Conservation (phyloP, 768 basidiomycete species). For the Podaxis rugospora region DNA sequence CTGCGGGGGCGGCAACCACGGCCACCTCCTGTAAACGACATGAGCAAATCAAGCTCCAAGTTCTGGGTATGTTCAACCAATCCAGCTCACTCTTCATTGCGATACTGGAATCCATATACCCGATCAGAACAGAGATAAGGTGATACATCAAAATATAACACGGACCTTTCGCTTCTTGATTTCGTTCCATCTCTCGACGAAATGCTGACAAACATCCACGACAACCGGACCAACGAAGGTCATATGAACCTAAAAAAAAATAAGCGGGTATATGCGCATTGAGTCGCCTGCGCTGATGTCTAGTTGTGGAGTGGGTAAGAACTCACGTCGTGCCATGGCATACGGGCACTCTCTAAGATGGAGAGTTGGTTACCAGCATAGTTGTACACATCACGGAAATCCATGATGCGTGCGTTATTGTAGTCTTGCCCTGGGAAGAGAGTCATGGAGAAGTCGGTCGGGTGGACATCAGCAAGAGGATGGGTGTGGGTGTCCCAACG, state of each 20-base stretch:
- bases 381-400: slow-evolving; percentile 80
- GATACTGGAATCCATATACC: slow-evolving; percentile 26
- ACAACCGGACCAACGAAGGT: slow-evolving; percentile 78
- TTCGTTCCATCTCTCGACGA: slow-evolving; percentile 89
- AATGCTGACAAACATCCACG: slow-evolving; percentile 91
- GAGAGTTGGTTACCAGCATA: slow-evolving; percentile 70
- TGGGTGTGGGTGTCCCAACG: slow-evolving; percentile 94
- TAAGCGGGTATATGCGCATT: not conserved
- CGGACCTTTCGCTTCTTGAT: slow-evolving; percentile 75
- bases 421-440: slow-evolving; percentile 94
- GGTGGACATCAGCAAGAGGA: slow-evolving; percentile 90
- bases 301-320: not conserved
- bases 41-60: not conserved
- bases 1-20: slow-evolving; percentile 81
- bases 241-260: slow-evolving; percentile 63
- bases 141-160: not conserved
- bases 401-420: slow-evolving; percentile 84
- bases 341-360: slow-evolving; percentile 63
- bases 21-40: slow-evolving; percentile 24
- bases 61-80: not conserved
- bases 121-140: not conserved
- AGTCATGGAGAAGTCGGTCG: slow-evolving; percentile 74
- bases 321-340: slow-evolving; percentile 96
- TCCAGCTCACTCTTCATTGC: slow-evolving; percentile 41
- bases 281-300: not conserved